These are phyloP conservation scores for Coniosporium tulheliwenetii DNA, from an alignment of 2,329 filamentous ascomycete genomes.

Conservation along the genomic window DNA sequence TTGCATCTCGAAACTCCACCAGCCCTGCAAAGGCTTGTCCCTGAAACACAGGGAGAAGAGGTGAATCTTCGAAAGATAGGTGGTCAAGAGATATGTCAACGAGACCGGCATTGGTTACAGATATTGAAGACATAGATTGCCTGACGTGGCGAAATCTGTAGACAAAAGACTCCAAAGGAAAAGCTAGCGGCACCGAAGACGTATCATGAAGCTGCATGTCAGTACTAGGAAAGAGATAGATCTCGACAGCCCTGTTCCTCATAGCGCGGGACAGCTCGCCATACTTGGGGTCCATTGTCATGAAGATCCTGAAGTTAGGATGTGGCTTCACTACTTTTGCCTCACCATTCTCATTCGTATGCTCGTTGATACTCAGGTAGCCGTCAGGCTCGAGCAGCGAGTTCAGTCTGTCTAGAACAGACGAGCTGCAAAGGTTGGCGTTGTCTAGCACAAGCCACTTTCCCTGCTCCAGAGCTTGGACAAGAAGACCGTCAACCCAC, in stretches of 20 bases:
- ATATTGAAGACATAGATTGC: neutral
- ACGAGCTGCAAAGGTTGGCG: constrained; percentile 89
- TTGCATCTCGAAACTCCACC: neutral
- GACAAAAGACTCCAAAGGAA: constrained; percentile 20
- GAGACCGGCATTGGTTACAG: neutral
- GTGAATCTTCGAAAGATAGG: constrained; percentile 16
- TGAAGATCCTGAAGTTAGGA: constrained; percentile 75
- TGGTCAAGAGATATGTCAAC: constrained; percentile 17
- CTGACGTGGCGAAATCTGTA: constrained; percentile 21
- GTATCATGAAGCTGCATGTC: neutral
- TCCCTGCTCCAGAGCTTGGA: constrained; percentile 71
- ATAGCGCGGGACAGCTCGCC: constrained; percentile 92
- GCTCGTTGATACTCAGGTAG: constrained; percentile 80
- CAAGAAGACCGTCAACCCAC: constrained; percentile 87
- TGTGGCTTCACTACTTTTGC: constrained; percentile 70
- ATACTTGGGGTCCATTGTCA: constrained; percentile 83
- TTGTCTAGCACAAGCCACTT: constrained; percentile 94
- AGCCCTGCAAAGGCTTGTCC: constrained; percentile 10
- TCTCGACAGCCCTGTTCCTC: constrained; percentile 86
- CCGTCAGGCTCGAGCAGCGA: constrained; percentile 87
- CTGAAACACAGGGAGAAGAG: constrained; percentile 13
- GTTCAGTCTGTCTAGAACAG: constrained; percentile 85
- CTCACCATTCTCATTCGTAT: constrained; percentile 67
- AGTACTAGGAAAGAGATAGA: constrained; percentile 42
- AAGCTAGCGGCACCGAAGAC: constrained; percentile 2